Conservation (phyloP, 495 filamentous ascomycete species). For the Lentithecium fluviatile region DNA sequence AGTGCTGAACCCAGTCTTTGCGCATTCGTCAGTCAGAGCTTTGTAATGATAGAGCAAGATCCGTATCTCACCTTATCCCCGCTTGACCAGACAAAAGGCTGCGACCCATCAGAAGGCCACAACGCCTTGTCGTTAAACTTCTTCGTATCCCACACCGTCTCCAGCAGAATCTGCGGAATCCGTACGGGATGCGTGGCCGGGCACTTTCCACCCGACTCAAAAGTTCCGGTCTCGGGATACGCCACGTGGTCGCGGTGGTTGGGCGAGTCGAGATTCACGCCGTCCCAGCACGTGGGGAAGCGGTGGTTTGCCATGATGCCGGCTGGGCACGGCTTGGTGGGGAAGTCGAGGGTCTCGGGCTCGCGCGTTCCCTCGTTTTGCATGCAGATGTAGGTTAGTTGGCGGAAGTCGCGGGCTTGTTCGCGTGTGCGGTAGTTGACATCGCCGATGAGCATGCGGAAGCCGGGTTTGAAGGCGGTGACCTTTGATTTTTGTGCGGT, state of each 20-base stretch:
- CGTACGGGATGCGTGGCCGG: conserved; percentile 48
- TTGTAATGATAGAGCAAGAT: no score
- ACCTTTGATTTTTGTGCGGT: conserved; percentile 4
- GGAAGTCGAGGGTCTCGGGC: conserved; percentile 11
- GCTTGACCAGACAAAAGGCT: background rate
- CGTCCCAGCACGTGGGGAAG: conserved; percentile 32
- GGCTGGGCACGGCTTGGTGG: conserved; percentile 21
- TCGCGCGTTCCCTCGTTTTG: conserved; percentile 14
- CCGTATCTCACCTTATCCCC: no score
- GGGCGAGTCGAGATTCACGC: conserved; percentile 15
- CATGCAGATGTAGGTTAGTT: conserved; percentile 13
- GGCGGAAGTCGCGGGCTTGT: conserved; percentile 10
- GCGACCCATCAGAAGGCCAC: background rate
- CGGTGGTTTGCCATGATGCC: conserved; percentile 19
- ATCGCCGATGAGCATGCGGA: conserved; percentile 28
- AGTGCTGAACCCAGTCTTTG: background rate
- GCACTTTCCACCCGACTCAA: conserved; percentile 44
- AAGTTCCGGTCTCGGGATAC: conserved; percentile 42
- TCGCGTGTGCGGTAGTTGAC: conserved; percentile 2
- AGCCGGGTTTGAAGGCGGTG: conserved; percentile 24
- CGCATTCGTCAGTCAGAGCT: no score
- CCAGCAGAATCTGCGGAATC: conserved; percentile 51
- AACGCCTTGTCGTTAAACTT: background rate
- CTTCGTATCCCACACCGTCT: conserved; percentile 34
- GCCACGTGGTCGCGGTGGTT: conserved; percentile 31